Evolutionary conservation across 257 asterid genomes (phyloP).

Genomic region (Cynanchum wilfordii): DNA sequence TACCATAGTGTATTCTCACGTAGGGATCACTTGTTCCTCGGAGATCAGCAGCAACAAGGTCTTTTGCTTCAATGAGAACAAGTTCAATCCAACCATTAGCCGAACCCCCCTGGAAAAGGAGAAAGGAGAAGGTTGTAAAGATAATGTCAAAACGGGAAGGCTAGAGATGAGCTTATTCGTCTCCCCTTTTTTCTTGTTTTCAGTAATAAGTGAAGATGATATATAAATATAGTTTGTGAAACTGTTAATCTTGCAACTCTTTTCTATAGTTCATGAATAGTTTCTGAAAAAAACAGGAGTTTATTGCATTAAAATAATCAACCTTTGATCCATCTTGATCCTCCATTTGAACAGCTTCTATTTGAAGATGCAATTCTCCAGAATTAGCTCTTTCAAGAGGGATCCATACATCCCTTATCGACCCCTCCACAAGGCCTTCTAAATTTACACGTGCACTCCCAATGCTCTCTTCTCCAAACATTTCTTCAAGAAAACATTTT

Average conservation of each 20-base stretch:
- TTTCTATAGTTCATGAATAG: not conserved
- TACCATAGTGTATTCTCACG: slow-evolving; percentile 86
- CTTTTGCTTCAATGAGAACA: slow-evolving; percentile 84
- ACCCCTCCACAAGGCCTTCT: slow-evolving; percentile 94
- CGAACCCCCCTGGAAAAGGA: slow-evolving; percentile 26
- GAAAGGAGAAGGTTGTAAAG: not conserved
- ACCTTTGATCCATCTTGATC: slow-evolving; percentile 62
- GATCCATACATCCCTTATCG: slow-evolving; percentile 59
- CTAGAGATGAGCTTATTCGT: not conserved
- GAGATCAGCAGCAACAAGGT: slow-evolving; percentile 91
- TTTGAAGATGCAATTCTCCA: slow-evolving; percentile 83
- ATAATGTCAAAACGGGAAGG: not conserved
- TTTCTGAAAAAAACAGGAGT: not conserved
- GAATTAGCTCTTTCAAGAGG: slow-evolving; percentile 92
- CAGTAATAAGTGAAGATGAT: too few relatives aligned
- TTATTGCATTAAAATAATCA: slow-evolving; percentile 6
- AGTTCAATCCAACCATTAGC: slow-evolving; percentile 80
- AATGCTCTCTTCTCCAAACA: slow-evolving; percentile 79
- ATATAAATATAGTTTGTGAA: too few relatives aligned
- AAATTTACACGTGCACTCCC: slow-evolving; percentile 93
- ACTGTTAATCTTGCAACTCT: too few relatives aligned
- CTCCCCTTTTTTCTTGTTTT: too few relatives aligned
- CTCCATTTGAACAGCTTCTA: slow-evolving; percentile 60
- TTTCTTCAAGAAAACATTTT: slow-evolving; percentile 75
- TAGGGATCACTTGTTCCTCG: slow-evolving; percentile 98